Base-by-base conservation (phyloP, 495 filamentous ascomycete genomes). In the Choiromyces venosus region DNA sequence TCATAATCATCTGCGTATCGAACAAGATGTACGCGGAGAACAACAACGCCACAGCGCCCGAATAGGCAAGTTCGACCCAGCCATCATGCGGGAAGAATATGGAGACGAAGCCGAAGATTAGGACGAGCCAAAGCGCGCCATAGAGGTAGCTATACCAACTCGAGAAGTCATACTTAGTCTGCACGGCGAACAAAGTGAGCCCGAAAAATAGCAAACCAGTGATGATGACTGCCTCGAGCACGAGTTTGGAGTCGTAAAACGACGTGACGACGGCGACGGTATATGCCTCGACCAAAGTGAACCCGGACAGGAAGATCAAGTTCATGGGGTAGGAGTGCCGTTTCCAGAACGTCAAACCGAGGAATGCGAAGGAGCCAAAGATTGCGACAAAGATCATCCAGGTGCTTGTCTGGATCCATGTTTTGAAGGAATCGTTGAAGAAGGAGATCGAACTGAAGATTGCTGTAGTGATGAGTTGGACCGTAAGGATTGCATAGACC, bases 161-260 rank as follows among this genome's bases (percentile, higher is more conserved):
- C 0, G 93, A 97, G 83, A 99, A 98, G 86, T 99, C 96, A 82
- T 98, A 98, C 82, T 96, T 97, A 68, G 92, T 93, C 84, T 99
- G 95, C 88, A 94, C 96, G 38, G 95, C 95, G 82, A 98, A 99
- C 16, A 95, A 82, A 0, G 94, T 98, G 64, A 99, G 87, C 65
- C 91, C 94, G 65, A 97, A 85, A 83, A 99, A 99, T 81, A 99
- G 93, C 66, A 91, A 94, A 6, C 92, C 88, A 0, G 95, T 99
- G 65, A 99, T 88, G 73, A 96, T 82, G 25, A 97, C 90, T 18
- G 95, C 95, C 83, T 97, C 89, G 33, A 99, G 85, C 12, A 99
- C 96, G 79, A 97, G 91, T 46, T 83, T 83, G 10, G 88, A 86
- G 21, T 93, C 83, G 85, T 93, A 97, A 85, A 93, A 95, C 67